Base-by-base conservation (phyloP, 495 filamentous ascomycete genomes). In the Lepidopterella palustris region DNA sequence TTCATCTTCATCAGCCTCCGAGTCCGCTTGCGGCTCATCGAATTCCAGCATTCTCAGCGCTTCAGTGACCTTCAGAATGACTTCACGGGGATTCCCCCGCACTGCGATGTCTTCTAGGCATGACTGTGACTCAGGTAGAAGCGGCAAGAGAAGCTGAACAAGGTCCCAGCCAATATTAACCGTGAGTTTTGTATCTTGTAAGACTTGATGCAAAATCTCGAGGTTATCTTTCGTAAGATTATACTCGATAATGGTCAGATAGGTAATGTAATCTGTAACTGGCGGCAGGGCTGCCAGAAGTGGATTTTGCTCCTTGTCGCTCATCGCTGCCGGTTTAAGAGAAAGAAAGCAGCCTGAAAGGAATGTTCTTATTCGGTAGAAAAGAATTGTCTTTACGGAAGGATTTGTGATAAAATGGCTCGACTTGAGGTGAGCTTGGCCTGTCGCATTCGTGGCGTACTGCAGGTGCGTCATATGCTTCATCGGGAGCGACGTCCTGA, bases 91-190 rank as follows among this genome's bases (percentile, higher is more conserved):
- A 65, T 97, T 98, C 23, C 93, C 93, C 51, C 92, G 74, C 9
- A 85, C 78, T 20, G 95, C 92, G 13, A 88, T 79, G 71, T 85
- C 80, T 53, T 88, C 83, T 0, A 98, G 79, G 70, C 91, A 95
- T 65, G 80, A 74, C 39, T 84, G 80, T 2, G 85, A 88, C 32
- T 80, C 84, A 0, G 87, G 84, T 0, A 97, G 71, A 65, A 85
- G 81, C 18, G 87, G 85, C 20, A 97, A 76, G 1, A 98, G 82
- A 49, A 95, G 81, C 68, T 88, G 86, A 6, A 98, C 87, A 42
- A 98, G 73, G 68, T 98, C 93, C 93, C 93, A 98, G 47, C 93
- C 95, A 67, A 98, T 96, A 61, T 96, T 90, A 48, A 83, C 84
- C 0, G 92, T 92, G 54, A 98, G 79, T 47, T 81, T 81, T 45